Conservation (phyloP, 1,284 basidiomycete genomes). For the Cryptococcus sp. region DNA sequence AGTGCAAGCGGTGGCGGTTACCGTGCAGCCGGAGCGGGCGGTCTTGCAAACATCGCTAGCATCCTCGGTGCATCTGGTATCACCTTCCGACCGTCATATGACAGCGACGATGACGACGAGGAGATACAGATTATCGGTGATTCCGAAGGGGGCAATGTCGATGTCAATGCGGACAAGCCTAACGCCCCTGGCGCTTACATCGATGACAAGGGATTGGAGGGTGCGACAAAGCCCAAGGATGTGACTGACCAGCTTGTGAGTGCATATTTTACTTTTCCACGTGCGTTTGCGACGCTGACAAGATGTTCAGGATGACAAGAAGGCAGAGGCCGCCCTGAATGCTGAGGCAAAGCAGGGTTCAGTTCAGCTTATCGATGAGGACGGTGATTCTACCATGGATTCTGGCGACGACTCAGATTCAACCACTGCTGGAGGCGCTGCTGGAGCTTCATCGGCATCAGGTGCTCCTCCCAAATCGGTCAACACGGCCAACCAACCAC, state of each 20-base stretch:
- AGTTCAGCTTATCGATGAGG: slow-evolving; percentile 52
- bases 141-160: slow-evolving; percentile 8
- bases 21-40: slow-evolving; percentile 44
- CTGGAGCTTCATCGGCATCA: slow-evolving; percentile 5
- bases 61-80: slow-evolving; percentile 50
- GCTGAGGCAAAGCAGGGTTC: slow-evolving; percentile 26
- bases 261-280: slow-evolving; percentile 1
- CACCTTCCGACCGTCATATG: slow-evolving; percentile 42
- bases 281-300: neutral
- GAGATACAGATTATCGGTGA: slow-evolving; percentile 34
- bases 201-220: slow-evolving; percentile 30
- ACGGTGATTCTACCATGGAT: slow-evolving; percentile 59
- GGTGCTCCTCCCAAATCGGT: slow-evolving; percentile 3
- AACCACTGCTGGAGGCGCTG: slow-evolving; percentile 58
- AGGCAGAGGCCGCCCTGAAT: slow-evolving; percentile 12
- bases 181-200: slow-evolving; percentile 13
- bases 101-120: slow-evolving; percentile 44
- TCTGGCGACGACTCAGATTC: slow-evolving; percentile 61
- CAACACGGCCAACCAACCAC: slow-evolving; percentile 10
- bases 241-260: slow-evolving; percentile 33
- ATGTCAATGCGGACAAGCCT: slow-evolving; percentile 13
- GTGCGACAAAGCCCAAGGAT: slow-evolving; percentile 28
- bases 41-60: slow-evolving; percentile 49
- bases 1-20: slow-evolving; percentile 33
- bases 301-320: slow-evolving; percentile 13